Percentiles rank a stretch among this genome's conserved stretches.
phyloP scores from a whole-genome alignment of 2,329 filamentous ascomycete genomes.

The Diaporthe vaccinii region DNA sequence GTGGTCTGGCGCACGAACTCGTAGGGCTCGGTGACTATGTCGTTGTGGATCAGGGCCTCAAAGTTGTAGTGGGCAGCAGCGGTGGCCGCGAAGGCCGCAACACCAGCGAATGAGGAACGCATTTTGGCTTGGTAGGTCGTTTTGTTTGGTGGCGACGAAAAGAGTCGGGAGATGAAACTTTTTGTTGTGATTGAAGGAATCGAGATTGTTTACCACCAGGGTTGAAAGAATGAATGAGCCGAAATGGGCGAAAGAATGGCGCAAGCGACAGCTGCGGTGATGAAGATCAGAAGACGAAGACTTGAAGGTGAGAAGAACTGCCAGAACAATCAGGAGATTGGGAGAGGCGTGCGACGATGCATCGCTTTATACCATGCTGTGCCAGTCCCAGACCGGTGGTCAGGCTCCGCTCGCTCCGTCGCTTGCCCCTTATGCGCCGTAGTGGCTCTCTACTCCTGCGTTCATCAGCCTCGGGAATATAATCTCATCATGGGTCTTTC shows the following conservation, averaged over 20 bases:
- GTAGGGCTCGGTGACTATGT: conserved; percentile 43
- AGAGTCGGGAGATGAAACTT: conserved; percentile 8
- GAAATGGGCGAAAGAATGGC: conserved; percentile 35
- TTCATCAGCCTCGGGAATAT: conserved; percentile 22
- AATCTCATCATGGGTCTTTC: background rate
- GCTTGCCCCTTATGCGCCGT: conserved; percentile 14
- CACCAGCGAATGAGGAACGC: conserved; percentile 39
- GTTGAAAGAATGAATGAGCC: conserved; percentile 25
- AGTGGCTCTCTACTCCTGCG: conserved; percentile 7
- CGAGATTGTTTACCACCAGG: conserved; percentile 36
- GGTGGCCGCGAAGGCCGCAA: conserved; percentile 37
- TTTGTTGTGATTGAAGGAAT: background rate
- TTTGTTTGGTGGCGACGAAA: conserved; percentile 3
- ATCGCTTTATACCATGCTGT: conserved; percentile 24
- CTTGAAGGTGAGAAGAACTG: conserved; percentile 28
- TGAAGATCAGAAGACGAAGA: conserved; percentile 33
- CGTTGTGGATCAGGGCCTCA: conserved; percentile 43
- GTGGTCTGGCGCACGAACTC: conserved; percentile 44
- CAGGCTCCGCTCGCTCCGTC: conserved; percentile 3
- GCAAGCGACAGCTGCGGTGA: conserved; percentile 36
- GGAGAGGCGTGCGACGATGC: conserved; percentile 20
- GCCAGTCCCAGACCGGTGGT: background rate
- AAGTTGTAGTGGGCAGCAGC: conserved; percentile 43
- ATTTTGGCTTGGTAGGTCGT: conserved; percentile 32
- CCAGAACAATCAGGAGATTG: background rate